Base-by-base conservation (phyloP, 495 filamentous ascomycete genomes). In the Rusavskia elegans region DNA sequence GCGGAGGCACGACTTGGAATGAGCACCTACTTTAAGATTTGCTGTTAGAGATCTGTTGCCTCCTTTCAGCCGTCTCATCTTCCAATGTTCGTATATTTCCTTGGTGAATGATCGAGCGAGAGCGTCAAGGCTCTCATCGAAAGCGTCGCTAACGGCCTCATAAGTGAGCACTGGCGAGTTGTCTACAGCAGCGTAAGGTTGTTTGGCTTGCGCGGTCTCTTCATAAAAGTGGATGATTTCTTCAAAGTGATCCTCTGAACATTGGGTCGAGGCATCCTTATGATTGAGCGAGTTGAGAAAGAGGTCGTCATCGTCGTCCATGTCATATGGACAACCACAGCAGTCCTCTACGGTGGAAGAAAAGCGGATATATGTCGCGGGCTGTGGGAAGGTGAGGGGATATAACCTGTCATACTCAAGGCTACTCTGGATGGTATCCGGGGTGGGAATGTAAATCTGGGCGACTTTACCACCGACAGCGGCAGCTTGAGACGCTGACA, bases 311-410 rank as follows among this genome's bases (percentile, higher is more conserved):
- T 93, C 87, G 55, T 82, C 80, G 16, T 79, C 86, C 86, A 96
- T 89, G 67, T 90, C 85, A 78, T 98, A 97, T 55, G 82, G 78
- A 63, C 80, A 83, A 55, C 85, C 82, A 58, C 81, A 79, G 59
- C 83, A 90, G 64, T 98, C 92, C 69, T 98, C 92, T 46, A 98
- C 93, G 3, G 92, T 98, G 53, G 90, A 88, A 53, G 90, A 95
- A 71, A 94, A 98, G 63, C 92, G 87, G 61, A 97, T 95, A 68
- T 96, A 97, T 49, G 88, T 89, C 55, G 83, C 79, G 30, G 93
- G 87, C 61, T 92, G 81, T 61, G 78, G 75, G 68, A 89, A 94
- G 42, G 70, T 67, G 48, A 76, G 78, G 32, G 85, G 79, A 64
- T 97, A 97, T 49, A 95, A 77, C 55, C 83, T 73, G 60, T 89